phyloP scores from a whole-genome alignment of 257 asterid species.

The Nicotiana undulata region DNA sequence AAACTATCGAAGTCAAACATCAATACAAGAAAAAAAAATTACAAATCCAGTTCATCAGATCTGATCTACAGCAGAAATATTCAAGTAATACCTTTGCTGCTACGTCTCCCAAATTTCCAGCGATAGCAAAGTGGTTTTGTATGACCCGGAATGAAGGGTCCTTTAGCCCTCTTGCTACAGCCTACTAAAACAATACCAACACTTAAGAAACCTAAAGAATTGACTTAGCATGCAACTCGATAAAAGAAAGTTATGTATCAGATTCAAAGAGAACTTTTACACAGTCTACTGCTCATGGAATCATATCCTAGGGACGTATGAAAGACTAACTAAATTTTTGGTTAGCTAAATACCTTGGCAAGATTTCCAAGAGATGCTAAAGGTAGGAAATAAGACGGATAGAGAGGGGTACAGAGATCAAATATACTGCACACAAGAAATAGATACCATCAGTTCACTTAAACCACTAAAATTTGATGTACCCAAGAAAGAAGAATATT shows the following conservation, averaged over 20 bases:
- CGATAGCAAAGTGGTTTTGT: constrained; percentile 85
- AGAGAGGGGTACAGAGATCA: constrained; percentile 79
- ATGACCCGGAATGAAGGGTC: constrained; percentile 96
- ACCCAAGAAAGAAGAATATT: background rate
- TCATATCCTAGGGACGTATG: background rate
- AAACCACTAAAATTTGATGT: background rate
- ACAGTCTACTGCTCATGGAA: background rate
- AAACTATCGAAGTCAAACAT: background rate
- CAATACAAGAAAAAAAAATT: background rate
- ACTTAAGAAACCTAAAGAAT: background rate
- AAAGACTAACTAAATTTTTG: background rate
- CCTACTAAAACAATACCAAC: constrained; percentile 42
- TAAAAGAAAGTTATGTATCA: background rate
- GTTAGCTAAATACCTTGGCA: constrained; percentile 51
- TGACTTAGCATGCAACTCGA: background rate
- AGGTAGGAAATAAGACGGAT: constrained; percentile 83
- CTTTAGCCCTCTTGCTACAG: constrained; percentile 91
- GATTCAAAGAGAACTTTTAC: background rate
- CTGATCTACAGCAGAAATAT: background rate
- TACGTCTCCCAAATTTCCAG: constrained; percentile 85
- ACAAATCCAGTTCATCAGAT: background rate
- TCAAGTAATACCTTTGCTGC: constrained; percentile 71
- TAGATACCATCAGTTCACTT: background rate
- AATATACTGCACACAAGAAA: constrained; percentile 63
- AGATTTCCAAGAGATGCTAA: constrained; percentile 94